phyloP scores from a whole-genome alignment of 1,284 basidiomycete species.

The Cutaneotrichosporon cutaneum region DNA sequence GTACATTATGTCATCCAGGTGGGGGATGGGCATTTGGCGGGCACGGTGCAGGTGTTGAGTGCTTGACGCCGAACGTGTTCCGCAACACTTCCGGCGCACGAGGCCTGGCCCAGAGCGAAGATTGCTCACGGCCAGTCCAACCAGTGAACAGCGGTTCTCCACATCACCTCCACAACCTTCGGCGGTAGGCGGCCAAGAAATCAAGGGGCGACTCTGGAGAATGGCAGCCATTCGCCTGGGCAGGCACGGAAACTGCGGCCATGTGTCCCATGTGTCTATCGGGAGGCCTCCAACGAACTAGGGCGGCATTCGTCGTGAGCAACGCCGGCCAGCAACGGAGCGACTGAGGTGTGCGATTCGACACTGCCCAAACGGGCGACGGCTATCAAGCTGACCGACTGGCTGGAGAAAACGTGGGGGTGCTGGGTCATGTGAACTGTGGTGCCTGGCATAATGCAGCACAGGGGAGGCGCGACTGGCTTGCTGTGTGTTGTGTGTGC shows the following conservation, averaged over 20 bases:
- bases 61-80: background rate
- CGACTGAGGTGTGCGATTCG: background rate
- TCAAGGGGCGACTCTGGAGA: background rate
- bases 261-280: background rate
- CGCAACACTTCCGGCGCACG: background rate
- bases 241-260: background rate
- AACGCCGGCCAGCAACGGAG: background rate
- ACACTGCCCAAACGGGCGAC: background rate
- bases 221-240: background rate
- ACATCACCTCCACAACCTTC: background rate
- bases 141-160: background rate
- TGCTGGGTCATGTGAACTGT: background rate
- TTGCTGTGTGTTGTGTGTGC: no score
- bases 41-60: background rate
- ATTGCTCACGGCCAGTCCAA: background rate
- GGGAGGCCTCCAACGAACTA: background rate
- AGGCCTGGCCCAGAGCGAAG: background rate
- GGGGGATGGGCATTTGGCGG: background rate
- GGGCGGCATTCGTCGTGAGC: background rate
- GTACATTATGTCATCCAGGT: slow-evolving; percentile 2
- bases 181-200: background rate
- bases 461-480: no score
- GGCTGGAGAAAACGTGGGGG: background rate
- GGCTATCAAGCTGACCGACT: background rate
- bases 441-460: background rate